Percentiles rank a stretch among this genome's conserved stretches.
Conservation (phyloP, 306 rosid genomes). For the Glycine tomentella region DNA sequence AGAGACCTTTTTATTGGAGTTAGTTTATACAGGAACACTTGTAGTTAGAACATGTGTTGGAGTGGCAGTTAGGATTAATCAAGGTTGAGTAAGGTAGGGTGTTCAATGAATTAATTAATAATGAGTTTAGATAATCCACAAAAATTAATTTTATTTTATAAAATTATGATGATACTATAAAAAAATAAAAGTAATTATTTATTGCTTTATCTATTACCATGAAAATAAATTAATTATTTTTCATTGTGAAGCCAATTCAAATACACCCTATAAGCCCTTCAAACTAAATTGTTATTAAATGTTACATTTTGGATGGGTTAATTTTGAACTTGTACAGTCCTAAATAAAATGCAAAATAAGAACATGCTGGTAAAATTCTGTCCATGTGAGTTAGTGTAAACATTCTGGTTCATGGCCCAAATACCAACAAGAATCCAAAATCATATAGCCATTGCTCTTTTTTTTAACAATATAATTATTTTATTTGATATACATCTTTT, state of each 20-base stretch:
- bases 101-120: background rate
- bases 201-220: too few relatives aligned
- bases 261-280: too few relatives aligned
- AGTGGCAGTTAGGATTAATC: background rate
- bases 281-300: too few relatives aligned
- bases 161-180: too few relatives aligned
- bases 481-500: too few relatives aligned
- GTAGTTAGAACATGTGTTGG: background rate
- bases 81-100: background rate
- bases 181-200: too few relatives aligned
- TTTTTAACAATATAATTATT: constrained; percentile 1
- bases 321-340: background rate
- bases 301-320: background rate
- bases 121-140: too few relatives aligned
- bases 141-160: too few relatives aligned
- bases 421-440: constrained; percentile 6
- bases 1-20: background rate
- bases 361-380: background rate
- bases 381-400: constrained; percentile 37
- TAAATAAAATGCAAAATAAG: background rate
- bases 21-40: background rate
- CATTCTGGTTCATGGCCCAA: constrained; percentile 29
- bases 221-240: too few relatives aligned
- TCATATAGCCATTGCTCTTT: constrained; percentile 41
- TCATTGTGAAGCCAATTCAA: too few relatives aligned